phyloP scores from a whole-genome alignment of 371 early-diverging fungal genomes.

The Zancudomyces culisetae region DNA sequence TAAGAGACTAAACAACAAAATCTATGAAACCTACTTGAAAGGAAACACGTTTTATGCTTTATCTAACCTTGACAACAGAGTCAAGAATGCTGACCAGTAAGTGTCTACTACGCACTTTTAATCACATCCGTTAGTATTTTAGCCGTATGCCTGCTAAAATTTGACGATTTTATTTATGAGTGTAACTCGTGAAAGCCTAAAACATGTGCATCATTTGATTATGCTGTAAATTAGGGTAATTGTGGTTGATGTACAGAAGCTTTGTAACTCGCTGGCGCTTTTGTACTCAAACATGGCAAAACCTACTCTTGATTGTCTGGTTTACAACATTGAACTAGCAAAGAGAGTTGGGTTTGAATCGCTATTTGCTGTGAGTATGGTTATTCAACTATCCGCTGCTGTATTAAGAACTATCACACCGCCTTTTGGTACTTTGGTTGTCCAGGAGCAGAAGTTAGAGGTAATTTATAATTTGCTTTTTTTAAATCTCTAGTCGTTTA shows the following conservation, averaged over 20 bases:
- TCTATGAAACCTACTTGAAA: slow-evolving; percentile 52
- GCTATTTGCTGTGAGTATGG: slow-evolving; percentile 55
- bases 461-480: too few relatives aligned
- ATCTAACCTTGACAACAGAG: slow-evolving; percentile 59
- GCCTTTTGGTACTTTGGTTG: slow-evolving; percentile 67
- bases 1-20: slow-evolving; percentile 49
- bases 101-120: slow-evolving; percentile 7
- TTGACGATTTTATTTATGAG: too few relatives aligned
- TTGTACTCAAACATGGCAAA: slow-evolving; percentile 68
- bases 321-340: slow-evolving; percentile 65
- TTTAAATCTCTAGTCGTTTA: too few relatives aligned
- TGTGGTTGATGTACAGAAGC: slow-evolving; percentile 68
- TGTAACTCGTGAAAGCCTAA: background rate
- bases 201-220: slow-evolving; percentile 56
- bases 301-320: slow-evolving; percentile 57
- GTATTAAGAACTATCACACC: slow-evolving; percentile 57
- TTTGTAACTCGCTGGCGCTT: slow-evolving; percentile 49
- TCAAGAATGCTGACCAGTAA: slow-evolving; percentile 61
- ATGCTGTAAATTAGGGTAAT: slow-evolving; percentile 44
- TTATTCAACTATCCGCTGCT: slow-evolving; percentile 52
- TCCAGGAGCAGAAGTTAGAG: slow-evolving; percentile 57
- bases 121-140: too few relatives aligned
- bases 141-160: too few relatives aligned
- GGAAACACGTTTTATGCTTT: slow-evolving; percentile 65
- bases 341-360: slow-evolving; percentile 59